Evolutionary conservation across 495 filamentous ascomycete genomes (phyloP).

Genomic region (Melanomma pulvis-pyrius): DNA sequence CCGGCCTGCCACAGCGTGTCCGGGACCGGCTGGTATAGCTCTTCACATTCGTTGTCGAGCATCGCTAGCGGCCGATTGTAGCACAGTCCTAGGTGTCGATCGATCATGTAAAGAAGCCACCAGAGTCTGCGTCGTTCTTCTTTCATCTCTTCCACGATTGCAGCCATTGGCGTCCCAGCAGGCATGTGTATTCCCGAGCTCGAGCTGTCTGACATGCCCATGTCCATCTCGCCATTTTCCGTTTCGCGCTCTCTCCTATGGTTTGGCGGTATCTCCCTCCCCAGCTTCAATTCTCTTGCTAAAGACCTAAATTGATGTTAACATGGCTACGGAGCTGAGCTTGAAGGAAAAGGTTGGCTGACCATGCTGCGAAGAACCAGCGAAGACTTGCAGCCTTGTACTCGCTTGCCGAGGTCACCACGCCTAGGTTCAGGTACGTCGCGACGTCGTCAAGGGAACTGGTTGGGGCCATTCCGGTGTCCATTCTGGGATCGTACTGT

Average conservation of each 20-base stretch:
- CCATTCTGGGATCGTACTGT: slow-evolving; percentile 25
- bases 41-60: slow-evolving; percentile 52
- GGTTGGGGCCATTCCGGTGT: slow-evolving; percentile 12
- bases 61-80: slow-evolving; percentile 54
- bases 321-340: not conserved
- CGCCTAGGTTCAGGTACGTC: slow-evolving; percentile 36
- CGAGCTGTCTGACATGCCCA: slow-evolving; percentile 21
- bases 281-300: slow-evolving; percentile 37
- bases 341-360: not conserved
- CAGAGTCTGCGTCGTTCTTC: slow-evolving; percentile 56
- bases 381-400: slow-evolving; percentile 38
- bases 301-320: not conserved
- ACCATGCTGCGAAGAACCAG: slow-evolving; percentile 17
- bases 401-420: slow-evolving; percentile 37
- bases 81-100: slow-evolving; percentile 55
- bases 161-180: slow-evolving; percentile 25
- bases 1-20: slow-evolving; percentile 44
- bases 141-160: slow-evolving; percentile 44
- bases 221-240: slow-evolving; percentile 16
- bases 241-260: slow-evolving; percentile 15
- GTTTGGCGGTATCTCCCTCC: slow-evolving; percentile 27
- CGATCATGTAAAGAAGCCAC: slow-evolving; percentile 57
- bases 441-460: slow-evolving; percentile 37
- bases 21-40: slow-evolving; percentile 43
- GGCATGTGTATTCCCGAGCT: slow-evolving; percentile 13